Evolutionary conservation across 2,329 filamentous ascomycete species (phyloP), one percentile per base, ranked within the genome.

Genomic region (Arthrinium puccinioides): DNA sequence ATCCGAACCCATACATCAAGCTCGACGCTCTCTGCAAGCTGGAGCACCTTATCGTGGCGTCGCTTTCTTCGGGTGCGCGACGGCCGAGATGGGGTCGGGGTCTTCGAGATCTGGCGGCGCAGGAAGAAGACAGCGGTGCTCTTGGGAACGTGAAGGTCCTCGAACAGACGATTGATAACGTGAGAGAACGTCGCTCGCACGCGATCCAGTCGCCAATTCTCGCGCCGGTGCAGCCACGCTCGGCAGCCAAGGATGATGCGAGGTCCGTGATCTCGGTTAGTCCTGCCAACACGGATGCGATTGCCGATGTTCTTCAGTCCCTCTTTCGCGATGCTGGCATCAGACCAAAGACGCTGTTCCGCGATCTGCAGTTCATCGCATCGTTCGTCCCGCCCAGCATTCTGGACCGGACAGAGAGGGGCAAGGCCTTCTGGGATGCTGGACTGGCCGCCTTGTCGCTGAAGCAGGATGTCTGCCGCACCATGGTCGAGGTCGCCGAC

Each of bases 381-480:
- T 70, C 78, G 0, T 82, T 84, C 50, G 76, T 84, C 4, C 73
- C 79, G 5, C 58, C 76, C 1, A 63, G 69, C 1, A 63, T 79
- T 2, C 61, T 84, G 7, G 79, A 84, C 50, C 72, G 70, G 47
- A 74, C 74, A 0, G 78, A 81, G 27, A 69, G 68, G 3, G 78
- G 75, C 35, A 92, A 88, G 49, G 87, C 89, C 0, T 97, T 97
- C 57, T 86, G 88, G 76, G 87, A 95, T 51, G 84, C 88, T 19
- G 87, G 86, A 0, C 73, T 95, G 6, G 90, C 92, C 1, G 88
- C 90, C 2, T 69, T 96, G n/a, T 78, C 80, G 24, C 72, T 95
- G 37, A 97, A 96, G 59, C 80, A 87, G 47, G 87, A 95, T 46
- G 80, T 92, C 5, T 90, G 87, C 60, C 77, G 81, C 32, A 87